These are phyloP conservation scores for Saccharomycopsis selenospora DNA, from an alignment of 805 yeast species.

Conservation along the genomic window DNA sequence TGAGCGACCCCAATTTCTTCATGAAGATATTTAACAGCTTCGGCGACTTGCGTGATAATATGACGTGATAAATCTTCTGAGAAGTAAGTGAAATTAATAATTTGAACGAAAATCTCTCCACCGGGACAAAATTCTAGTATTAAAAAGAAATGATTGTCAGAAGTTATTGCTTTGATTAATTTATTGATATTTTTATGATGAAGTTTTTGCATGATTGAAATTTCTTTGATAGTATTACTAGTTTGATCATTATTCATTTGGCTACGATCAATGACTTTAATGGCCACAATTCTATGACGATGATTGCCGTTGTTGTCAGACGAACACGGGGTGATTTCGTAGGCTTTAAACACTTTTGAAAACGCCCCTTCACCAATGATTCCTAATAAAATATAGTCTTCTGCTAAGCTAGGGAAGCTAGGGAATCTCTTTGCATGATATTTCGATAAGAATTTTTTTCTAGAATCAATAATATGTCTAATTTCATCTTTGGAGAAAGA, in stretches of 20 bases:
- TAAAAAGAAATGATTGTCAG: conserved; percentile 53
- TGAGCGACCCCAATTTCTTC: conserved; percentile 72
- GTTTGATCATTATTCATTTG: conserved; percentile 56
- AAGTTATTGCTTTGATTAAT: conserved; percentile 60
- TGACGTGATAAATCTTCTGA: conserved; percentile 60
- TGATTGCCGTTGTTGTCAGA: conserved; percentile 21
- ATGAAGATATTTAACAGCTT: conserved; percentile 63
- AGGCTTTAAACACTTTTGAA: conserved; percentile 73
- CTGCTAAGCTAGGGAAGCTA: conserved; percentile 26
- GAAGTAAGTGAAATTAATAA: conserved; percentile 59
- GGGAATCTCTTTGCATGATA: conserved; percentile 5
- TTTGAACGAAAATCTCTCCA: conserved; percentile 67
- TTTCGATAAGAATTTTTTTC: not conserved
- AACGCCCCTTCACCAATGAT: conserved; percentile 84
- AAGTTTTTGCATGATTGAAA: conserved; percentile 62
- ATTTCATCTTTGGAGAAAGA: not conserved
- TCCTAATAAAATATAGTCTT: conserved; percentile 29
- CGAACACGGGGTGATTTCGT: conserved; percentile 11
- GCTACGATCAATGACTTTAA: conserved; percentile 58
- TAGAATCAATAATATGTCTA: not conserved
- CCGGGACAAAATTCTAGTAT: conserved; percentile 70
- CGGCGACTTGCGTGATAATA: conserved; percentile 54
- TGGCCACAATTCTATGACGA: conserved; percentile 33
- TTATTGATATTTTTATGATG: conserved; percentile 57
- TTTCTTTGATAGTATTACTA: conserved; percentile 73